These are phyloP conservation scores for Malassezia pachydermatis DNA, from an alignment of 1,284 basidiomycete genomes.

Conservation along the genomic window DNA sequence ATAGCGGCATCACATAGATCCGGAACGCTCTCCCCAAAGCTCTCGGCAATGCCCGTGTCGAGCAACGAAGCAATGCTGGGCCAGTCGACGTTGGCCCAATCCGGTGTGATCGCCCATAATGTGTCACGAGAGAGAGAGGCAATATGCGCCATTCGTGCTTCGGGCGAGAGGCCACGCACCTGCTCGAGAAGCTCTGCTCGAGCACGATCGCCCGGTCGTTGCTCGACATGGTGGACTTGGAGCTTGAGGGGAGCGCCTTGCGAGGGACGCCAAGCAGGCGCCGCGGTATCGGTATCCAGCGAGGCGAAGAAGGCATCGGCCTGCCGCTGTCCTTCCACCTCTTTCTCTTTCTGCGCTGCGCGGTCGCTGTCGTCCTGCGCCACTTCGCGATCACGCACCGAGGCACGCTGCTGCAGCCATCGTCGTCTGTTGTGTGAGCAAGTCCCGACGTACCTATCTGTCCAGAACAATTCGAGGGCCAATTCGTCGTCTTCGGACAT, in stretches of 20 bases:
- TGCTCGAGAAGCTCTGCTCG: slow-evolving; percentile 27
- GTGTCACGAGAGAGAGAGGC: background rate
- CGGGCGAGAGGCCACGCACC: slow-evolving; percentile 8
- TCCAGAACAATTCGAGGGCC: slow-evolving; percentile 11
- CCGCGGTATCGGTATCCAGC: slow-evolving; percentile 33
- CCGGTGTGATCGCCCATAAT: slow-evolving; percentile 22
- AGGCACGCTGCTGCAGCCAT: slow-evolving; percentile 30
- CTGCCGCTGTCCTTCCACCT: slow-evolving; percentile 23
- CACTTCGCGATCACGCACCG: slow-evolving; percentile 23
- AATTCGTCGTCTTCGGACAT: slow-evolving; percentile 17
- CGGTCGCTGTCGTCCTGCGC: slow-evolving; percentile 29
- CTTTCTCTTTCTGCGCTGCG: slow-evolving; percentile 21
- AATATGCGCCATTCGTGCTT: slow-evolving; percentile 3
- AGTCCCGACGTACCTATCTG: too few species aligned
- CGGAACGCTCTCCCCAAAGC: slow-evolving; percentile 35
- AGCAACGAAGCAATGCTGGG: slow-evolving; percentile 20
- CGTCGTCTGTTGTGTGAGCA: too few species aligned
- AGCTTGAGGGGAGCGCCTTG: slow-evolving; percentile 32
- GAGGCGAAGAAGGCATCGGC: slow-evolving; percentile 35
- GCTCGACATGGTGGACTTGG: slow-evolving; percentile 20
- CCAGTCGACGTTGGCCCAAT: slow-evolving; percentile 33
- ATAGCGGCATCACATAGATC: slow-evolving; percentile 33
- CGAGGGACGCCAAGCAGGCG: slow-evolving; percentile 33
- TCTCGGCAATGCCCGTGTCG: slow-evolving; percentile 33
- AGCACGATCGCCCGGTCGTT: slow-evolving; percentile 10